Evolutionary conservation across 225 moss, liverwort and hornwort species (phyloP), one percentile per base, ranked within the genome.

Genomic region (Physcomitrellopsis africana): DNA sequence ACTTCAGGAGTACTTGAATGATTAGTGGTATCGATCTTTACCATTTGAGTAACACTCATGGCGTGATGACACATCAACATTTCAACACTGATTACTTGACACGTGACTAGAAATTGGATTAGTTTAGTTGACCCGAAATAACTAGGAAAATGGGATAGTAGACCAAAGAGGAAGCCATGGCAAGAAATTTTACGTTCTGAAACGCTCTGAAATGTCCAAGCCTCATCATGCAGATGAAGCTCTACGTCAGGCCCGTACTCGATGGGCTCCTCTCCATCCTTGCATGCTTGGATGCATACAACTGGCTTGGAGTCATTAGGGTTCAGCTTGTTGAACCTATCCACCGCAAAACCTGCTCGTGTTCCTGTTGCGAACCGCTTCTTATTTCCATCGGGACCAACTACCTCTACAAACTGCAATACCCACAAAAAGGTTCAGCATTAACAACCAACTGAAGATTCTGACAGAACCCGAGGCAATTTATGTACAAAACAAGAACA

Each of bases 201-300:
- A 41, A 91, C 85, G 76, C 91, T 87, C 45, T 86, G 89, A 62
- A 96, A 75, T 66, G 56, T 80, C 96, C 96, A 96, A 51, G 83
- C 82, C 74, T 88, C 79, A 51, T 94, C 94, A 82, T 94, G 89
- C 27, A 81, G 65, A 16, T 84, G 56, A 67, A 96, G 96, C 77
- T 92, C 92, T 63, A 91, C 96, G 66, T 96, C 91, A 43, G 89
- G 94, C 1, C 96, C 96, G 72, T 91, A 94, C 62, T 91, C 94
- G 3, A 96, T 91, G 19, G 81, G 73, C 55, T 94, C 90, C 78
- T 96, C 96, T 68, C 91, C 94, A 44, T 92, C 94, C 70, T 94
- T 94, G 52, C 61, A 77, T 3, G 92, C 89, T 49, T 81, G 84
- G 68, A 96, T 92, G 86, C 89, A 83, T 27, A 83, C 83, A 51